These are phyloP conservation scores for Capsella rubella DNA, from an alignment of 441 rosid species.

Conservation along the genomic window DNA sequence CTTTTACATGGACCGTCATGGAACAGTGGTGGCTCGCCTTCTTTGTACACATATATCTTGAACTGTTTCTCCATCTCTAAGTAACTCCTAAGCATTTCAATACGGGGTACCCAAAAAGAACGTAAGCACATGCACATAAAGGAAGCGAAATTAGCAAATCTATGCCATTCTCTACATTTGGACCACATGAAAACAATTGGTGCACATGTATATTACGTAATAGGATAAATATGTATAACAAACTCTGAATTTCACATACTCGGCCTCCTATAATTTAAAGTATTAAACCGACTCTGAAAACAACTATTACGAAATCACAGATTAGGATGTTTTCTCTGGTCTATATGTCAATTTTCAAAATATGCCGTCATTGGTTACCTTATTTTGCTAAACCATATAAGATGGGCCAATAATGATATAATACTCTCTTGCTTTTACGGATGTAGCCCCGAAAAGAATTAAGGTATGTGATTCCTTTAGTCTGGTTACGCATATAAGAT, in stretches of 20 bases:
- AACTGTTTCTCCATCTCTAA: slow-evolving; percentile 88
- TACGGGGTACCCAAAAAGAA: background rate
- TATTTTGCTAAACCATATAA: slow-evolving; percentile 15
- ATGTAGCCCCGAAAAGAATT: background rate
- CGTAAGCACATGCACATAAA: background rate
- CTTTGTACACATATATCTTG: slow-evolving; percentile 76
- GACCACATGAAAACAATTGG: slow-evolving; percentile 1
- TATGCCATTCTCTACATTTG: background rate
- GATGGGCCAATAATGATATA: slow-evolving; percentile 6
- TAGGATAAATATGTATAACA: no score
- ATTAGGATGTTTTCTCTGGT: background rate
- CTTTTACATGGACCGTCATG: slow-evolving; percentile 95
- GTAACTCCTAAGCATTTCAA: slow-evolving; percentile 66
- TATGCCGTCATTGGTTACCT: slow-evolving; percentile 1
- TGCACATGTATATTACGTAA: background rate
- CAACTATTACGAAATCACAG: background rate
- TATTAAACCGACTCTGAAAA: no score
- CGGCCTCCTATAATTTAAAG: no score
- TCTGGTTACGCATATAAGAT: slow-evolving; percentile 15
- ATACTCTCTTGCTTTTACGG: slow-evolving; percentile 16
- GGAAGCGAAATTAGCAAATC: background rate
- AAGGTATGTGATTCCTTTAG: slow-evolving; percentile 37
- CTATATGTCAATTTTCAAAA: background rate
- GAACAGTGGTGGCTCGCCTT: slow-evolving; percentile 90
- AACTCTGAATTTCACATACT: no score